phyloP scores from a whole-genome alignment of 2,329 filamentous ascomycete species.

The Eurotiales sp. region DNA sequence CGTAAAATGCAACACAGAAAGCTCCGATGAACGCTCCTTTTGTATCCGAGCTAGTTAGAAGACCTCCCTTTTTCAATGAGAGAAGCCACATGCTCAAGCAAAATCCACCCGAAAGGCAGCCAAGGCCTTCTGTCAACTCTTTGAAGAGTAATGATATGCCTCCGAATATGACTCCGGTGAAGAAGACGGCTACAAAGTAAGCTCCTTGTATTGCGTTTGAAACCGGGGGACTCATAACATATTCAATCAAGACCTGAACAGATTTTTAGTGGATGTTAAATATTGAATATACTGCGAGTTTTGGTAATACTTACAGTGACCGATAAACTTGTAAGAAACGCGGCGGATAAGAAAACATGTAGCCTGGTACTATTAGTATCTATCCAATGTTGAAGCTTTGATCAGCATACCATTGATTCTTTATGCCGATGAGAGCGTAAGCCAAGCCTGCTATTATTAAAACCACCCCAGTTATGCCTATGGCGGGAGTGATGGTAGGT shows the following conservation, averaged over 20 bases:
- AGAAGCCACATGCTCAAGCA: slow-evolving; percentile 88
- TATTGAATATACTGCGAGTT: background rate
- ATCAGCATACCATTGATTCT: slow-evolving; percentile 59
- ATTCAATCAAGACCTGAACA: slow-evolving; percentile 68
- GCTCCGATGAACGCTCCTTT: slow-evolving; percentile 72
- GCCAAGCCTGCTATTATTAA: slow-evolving; percentile 68
- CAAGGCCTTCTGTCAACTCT: slow-evolving; percentile 79
- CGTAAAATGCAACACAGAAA: slow-evolving; percentile 65
- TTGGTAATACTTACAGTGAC: slow-evolving; percentile 53
- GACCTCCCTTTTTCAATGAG: slow-evolving; percentile 69
- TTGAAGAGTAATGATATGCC: slow-evolving; percentile 72
- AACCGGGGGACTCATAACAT: slow-evolving; percentile 79
- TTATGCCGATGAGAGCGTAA: slow-evolving; percentile 76
- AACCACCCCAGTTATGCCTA: slow-evolving; percentile 73
- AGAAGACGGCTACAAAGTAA: slow-evolving; percentile 73
- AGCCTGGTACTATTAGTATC: slow-evolving; percentile 39
- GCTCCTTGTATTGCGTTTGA: slow-evolving; percentile 74
- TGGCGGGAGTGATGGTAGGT: slow-evolving; percentile 73
- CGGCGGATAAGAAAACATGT: slow-evolving; percentile 75
- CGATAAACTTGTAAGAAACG: slow-evolving; percentile 67
- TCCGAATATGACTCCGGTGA: slow-evolving; percentile 72
- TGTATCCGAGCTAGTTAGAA: slow-evolving; percentile 59
- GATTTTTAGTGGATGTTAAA: background rate
- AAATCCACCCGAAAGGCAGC: slow-evolving; percentile 82
- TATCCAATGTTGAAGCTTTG: background rate